These are phyloP conservation scores for Puccinia coronata DNA, from an alignment of 1,284 basidiomycete genomes.

Conservation along the genomic window DNA sequence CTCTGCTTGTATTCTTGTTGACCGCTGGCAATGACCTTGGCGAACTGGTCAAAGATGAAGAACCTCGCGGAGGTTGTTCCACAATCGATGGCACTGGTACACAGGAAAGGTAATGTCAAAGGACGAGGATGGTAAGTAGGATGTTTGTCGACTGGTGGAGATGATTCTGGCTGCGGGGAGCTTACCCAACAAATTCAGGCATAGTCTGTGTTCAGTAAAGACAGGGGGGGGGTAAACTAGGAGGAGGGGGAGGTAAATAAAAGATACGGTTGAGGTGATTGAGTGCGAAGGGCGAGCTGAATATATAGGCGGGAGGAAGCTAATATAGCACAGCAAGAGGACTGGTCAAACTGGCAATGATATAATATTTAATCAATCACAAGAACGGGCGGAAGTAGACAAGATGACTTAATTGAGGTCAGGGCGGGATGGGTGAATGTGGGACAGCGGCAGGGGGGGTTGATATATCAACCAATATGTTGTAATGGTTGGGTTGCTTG, in stretches of 20 bases:
- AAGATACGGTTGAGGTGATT: too few relatives aligned
- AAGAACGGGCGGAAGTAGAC: too few relatives aligned
- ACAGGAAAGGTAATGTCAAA: neutral
- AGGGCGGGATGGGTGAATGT: neutral
- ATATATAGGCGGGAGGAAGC: too few relatives aligned
- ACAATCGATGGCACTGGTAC: constrained; percentile 73
- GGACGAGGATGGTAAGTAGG: too few relatives aligned
- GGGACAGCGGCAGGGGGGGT: too few relatives aligned
- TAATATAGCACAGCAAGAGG: neutral
- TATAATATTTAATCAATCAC: neutral
- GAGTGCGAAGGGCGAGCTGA: too few relatives aligned
- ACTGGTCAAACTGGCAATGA: neutral
- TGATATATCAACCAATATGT: too few relatives aligned
- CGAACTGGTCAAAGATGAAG: constrained; percentile 87
- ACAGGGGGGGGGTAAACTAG: neutral
- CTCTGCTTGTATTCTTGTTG: constrained; percentile 64
- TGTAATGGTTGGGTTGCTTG: too few relatives aligned
- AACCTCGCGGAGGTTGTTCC: constrained; percentile 79
- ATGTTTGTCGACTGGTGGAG: too few relatives aligned
- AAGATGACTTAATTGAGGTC: neutral
- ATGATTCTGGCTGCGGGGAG: too few relatives aligned
- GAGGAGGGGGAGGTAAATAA: too few relatives aligned
- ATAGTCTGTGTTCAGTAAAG: neutral
- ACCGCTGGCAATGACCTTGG: constrained; percentile 80
- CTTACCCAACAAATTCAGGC: constrained; percentile 31